phyloP scores from a whole-genome alignment of 805 yeast genomes.

The Saturnispora diversa region DNA sequence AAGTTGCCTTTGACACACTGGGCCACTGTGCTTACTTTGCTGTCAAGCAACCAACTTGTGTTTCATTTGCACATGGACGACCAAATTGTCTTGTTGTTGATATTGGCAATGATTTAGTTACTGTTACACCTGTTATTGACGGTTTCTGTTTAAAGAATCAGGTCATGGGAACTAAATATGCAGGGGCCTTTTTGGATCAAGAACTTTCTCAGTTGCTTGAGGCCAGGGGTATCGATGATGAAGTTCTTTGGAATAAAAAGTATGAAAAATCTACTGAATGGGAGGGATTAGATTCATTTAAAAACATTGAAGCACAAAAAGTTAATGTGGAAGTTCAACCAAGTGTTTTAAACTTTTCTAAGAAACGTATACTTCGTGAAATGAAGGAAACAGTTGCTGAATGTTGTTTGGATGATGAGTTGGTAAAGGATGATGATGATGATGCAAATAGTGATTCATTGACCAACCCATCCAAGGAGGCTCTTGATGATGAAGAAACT shows the following conservation, averaged over 20 bases:
- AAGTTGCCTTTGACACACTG: slow-evolving; percentile 59
- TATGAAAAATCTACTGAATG: slow-evolving; percentile 33
- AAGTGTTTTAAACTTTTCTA: slow-evolving; percentile 50
- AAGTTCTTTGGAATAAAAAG: slow-evolving; percentile 44
- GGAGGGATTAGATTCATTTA: slow-evolving; percentile 30
- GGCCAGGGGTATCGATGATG: slow-evolving; percentile 27
- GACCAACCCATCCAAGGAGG: slow-evolving; percentile 10
- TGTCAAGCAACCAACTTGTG: slow-evolving; percentile 79
- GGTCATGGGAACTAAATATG: slow-evolving; percentile 62
- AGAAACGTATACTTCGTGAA: slow-evolving; percentile 51
- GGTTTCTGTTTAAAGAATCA: slow-evolving; percentile 68
- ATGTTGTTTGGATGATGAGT: slow-evolving; percentile 30
- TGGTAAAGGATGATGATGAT: slow-evolving; percentile 19
- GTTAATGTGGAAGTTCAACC: slow-evolving; percentile 26
- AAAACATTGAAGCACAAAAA: slow-evolving; percentile 4
- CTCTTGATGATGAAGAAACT: slow-evolving; percentile 22
- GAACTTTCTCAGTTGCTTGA: slow-evolving; percentile 39
- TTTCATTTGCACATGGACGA: slow-evolving; percentile 81
- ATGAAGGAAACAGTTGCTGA: slow-evolving; percentile 66
- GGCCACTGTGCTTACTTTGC: slow-evolving; percentile 74
- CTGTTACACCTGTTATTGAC: slow-evolving; percentile 77
- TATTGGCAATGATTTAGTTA: slow-evolving; percentile 68
- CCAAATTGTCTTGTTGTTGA: slow-evolving; percentile 83
- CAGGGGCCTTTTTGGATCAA: slow-evolving; percentile 59
- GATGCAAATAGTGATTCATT: no score